These are phyloP conservation scores for Septoria linicola DNA, from an alignment of 2,329 filamentous ascomycete genomes.

Conservation along the genomic window DNA sequence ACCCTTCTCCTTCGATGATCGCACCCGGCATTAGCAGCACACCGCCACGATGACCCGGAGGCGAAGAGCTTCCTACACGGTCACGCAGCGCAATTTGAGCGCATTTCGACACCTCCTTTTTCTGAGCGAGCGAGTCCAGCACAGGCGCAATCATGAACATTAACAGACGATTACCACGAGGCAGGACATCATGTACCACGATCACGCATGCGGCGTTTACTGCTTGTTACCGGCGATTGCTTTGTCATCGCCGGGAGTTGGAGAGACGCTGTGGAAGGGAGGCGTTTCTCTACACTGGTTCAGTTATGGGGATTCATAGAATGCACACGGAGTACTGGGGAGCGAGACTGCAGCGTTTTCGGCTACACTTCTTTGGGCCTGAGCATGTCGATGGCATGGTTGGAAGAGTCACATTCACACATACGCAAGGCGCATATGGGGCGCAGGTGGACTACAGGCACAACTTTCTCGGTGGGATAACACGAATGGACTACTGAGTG, in stretches of 20 bases:
- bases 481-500: no score
- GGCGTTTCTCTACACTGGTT: not conserved
- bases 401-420: not conserved
- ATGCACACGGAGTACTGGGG: not conserved
- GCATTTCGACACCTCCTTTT: not conserved
- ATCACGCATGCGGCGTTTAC: not conserved
- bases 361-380: no score
- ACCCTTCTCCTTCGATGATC: conserved; percentile 17
- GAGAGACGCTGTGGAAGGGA: not conserved
- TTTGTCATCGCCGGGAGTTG: not conserved
- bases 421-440: not conserved
- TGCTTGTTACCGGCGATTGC: not conserved
- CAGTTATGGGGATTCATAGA: not conserved
- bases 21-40: conserved; percentile 23
- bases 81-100: conserved; percentile 2
- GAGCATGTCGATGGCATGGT: not conserved
- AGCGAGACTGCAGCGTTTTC: not conserved
- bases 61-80: not conserved
- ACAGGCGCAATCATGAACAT: not conserved
- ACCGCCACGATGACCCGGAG: conserved; percentile 25
- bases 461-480: no score
- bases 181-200: not conserved
- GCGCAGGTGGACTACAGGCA: not conserved
- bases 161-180: not conserved
- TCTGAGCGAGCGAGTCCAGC: not conserved